These are phyloP conservation scores for Pythium myriotylum DNA, from an alignment of 352 stramenopile genomes.

Conservation along the genomic window DNA sequence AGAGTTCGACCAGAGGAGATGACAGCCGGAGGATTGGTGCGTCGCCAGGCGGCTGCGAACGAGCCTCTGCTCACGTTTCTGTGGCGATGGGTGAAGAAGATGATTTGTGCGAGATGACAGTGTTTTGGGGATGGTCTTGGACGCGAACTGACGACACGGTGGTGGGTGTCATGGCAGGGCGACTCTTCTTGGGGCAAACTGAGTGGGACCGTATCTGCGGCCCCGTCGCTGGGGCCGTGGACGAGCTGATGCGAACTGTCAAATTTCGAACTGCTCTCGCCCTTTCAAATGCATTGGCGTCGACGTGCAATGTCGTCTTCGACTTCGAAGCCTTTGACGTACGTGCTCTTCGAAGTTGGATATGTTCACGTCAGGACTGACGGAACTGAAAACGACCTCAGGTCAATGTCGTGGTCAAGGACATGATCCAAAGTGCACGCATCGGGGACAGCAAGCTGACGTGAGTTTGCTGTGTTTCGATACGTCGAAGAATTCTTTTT, in stretches of 20 bases:
- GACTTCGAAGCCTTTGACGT: slow-evolving; percentile 66
- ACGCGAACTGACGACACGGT: not conserved
- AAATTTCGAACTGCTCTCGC: slow-evolving; percentile 76
- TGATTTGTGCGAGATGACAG: slow-evolving; percentile 38
- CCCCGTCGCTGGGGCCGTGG: slow-evolving; percentile 34
- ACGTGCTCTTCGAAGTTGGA: not conserved
- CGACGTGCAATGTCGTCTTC: slow-evolving; percentile 81
- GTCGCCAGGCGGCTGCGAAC: slow-evolving; percentile 57
- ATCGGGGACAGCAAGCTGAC: slow-evolving; percentile 49
- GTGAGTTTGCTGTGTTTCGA: slow-evolving; percentile 24
- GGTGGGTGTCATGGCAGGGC: slow-evolving; percentile 4
- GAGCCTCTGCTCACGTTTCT: slow-evolving; percentile 54
- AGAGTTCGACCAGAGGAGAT: slow-evolving; percentile 25
- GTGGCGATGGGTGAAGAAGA: slow-evolving; percentile 76
- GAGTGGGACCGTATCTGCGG: slow-evolving; percentile 76
- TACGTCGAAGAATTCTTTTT: not conserved
- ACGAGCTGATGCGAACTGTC: slow-evolving; percentile 65
- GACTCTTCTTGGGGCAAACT: slow-evolving; percentile 58
- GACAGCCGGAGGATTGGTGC: slow-evolving; percentile 57
- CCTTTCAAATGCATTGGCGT: slow-evolving; percentile 59
- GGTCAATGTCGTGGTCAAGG: slow-evolving; percentile 57
- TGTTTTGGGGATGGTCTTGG: not conserved
- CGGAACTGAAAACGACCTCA: slow-evolving; percentile 15
- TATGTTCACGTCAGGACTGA: not conserved
- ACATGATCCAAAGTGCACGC: slow-evolving; percentile 54